phyloP scores from a whole-genome alignment of 1,284 basidiomycete species.

The Cutaneotrichosporon sp. region DNA sequence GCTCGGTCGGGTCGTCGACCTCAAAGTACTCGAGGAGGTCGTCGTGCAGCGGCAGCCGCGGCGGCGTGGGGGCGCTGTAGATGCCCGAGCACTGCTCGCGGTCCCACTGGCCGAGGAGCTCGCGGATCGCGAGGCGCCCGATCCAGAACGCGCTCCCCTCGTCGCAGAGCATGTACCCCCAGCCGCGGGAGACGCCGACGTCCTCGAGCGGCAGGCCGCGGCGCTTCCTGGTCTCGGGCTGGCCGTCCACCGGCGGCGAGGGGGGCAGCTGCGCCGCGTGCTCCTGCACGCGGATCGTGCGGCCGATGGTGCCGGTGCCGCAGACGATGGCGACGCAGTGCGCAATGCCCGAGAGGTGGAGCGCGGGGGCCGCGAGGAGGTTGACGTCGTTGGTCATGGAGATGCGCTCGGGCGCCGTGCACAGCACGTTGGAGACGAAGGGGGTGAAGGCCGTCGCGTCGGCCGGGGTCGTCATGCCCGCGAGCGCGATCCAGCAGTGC shows the following conservation, averaged over 20 bases:
- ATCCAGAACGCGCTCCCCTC: conserved; percentile 49
- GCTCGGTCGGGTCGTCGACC: conserved; percentile 35
- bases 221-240: not conserved
- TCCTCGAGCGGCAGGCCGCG: conserved; percentile 39
- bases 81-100: conserved; percentile 33
- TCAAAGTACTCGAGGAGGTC: conserved; percentile 46
- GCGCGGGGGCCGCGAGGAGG: conserved; percentile 46
- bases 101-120: conserved; percentile 37
- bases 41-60: conserved; percentile 32
- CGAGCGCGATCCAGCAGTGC: conserved; percentile 46
- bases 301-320: conserved; percentile 46
- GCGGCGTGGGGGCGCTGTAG: conserved; percentile 27
- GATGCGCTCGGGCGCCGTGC: conserved; percentile 23
- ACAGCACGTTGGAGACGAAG: conserved; percentile 26
- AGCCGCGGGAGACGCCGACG: conserved; percentile 40
- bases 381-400: conserved; percentile 49
- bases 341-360: conserved; percentile 31
- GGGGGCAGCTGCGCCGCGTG: conserved; percentile 15
- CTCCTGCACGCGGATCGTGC: conserved; percentile 34
- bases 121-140: conserved; percentile 43
- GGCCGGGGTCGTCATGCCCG: conserved; percentile 33
- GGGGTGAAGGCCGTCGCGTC: conserved; percentile 35
- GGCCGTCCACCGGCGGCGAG: conserved; percentile 13
- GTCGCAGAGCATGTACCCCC: conserved; percentile 50
- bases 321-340: conserved; percentile 44